phyloP scores from a whole-genome alignment of 768 basidiomycete genomes.

The Cystobasidium ongulense region DNA sequence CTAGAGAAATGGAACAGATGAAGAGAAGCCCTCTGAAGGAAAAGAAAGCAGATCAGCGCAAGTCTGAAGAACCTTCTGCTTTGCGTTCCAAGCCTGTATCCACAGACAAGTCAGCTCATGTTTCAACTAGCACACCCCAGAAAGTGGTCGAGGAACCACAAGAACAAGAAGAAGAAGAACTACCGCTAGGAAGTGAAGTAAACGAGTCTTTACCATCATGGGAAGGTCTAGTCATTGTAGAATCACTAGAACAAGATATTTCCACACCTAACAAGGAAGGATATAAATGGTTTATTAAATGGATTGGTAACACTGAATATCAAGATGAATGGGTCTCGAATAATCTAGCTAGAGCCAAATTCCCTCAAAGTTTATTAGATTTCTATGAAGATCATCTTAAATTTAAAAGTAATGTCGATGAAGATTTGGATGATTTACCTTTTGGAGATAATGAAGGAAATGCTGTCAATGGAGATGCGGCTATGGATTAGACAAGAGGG shows the following conservation, averaged over 20 bases:
- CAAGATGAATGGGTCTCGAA: background rate
- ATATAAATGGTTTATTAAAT: background rate
- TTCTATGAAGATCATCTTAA: slow-evolving; percentile 8
- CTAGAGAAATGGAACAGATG: background rate
- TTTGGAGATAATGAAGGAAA: background rate
- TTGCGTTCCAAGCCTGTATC: too few relatives aligned
- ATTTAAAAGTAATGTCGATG: background rate
- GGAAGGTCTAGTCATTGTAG: background rate
- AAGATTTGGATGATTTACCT: background rate
- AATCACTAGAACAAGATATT: background rate
- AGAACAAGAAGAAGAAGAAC: background rate
- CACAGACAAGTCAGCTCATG: background rate
- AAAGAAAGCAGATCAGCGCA: background rate
- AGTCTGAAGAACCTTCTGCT: background rate
- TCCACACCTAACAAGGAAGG: background rate
- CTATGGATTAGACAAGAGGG: background rate
- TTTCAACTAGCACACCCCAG: background rate
- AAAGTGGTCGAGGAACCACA: background rate
- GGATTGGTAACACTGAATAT: background rate
- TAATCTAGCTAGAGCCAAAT: background rate
- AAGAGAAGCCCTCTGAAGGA: background rate
- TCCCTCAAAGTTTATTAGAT: background rate
- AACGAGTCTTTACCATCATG: background rate
- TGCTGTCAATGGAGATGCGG: background rate
- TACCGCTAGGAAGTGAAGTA: background rate